A percentile compares a stretch with the other conserved stretches of the same genome.
Conservation (phyloP, 305 asterid species). For the Stenogyne calaminthoides region DNA sequence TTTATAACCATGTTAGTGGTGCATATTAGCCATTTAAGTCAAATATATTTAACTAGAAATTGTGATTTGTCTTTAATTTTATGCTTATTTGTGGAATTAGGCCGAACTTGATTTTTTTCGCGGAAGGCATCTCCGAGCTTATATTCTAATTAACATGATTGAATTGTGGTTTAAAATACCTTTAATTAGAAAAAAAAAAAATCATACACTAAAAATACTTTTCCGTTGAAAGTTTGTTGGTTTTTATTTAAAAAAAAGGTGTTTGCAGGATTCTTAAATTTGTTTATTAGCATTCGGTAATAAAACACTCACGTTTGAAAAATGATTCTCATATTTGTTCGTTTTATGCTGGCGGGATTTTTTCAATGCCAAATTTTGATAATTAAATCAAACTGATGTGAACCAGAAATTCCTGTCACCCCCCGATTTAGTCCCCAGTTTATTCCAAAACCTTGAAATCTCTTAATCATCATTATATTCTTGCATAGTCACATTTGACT, state of each 20-base stretch:
- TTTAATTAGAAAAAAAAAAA: too few relatives aligned
- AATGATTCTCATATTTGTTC: conserved; percentile 40
- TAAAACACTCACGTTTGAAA: conserved; percentile 20
- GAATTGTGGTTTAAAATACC: too few relatives aligned
- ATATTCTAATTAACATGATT: too few relatives aligned
- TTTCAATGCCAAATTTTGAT: conserved; percentile 31
- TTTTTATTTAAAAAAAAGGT: neutral
- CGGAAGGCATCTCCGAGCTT: too few relatives aligned
- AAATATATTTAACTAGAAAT: neutral
- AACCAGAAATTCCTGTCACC: conserved; percentile 24
- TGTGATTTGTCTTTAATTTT: too few relatives aligned
- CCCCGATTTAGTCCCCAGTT: conserved; percentile 33
- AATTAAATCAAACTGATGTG: conserved; percentile 26
- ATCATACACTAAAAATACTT: too few relatives aligned
- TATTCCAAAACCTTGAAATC: conserved; percentile 23
- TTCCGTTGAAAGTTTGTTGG: neutral
- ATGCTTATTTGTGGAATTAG: neutral
- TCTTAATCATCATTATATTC: neutral
- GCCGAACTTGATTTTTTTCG: too few relatives aligned
- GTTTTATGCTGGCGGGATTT: conserved; percentile 24
- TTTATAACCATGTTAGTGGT: neutral
- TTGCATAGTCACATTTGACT: conserved; percentile 19
- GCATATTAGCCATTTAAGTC: neutral
- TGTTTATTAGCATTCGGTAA: conserved; percentile 25
- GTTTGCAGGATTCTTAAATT: conserved; percentile 31